phyloP scores from a whole-genome alignment of 345 rosid genomes.

The Syzygium aqueum region DNA sequence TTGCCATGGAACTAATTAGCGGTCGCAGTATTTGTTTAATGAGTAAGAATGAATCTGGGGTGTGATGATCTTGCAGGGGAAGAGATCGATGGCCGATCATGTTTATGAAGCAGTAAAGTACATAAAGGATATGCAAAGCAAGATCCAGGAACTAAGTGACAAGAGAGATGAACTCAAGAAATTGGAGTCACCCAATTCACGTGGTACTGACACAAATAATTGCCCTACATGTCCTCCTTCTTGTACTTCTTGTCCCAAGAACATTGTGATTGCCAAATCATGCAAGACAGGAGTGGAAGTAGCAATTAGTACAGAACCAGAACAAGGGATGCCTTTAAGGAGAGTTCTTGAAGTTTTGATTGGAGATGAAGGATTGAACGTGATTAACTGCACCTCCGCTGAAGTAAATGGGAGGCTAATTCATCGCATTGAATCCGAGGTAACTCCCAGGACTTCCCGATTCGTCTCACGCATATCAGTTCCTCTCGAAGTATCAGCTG shows the following conservation, averaged over 20 bases:
- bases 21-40: neutral
- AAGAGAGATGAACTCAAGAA: conserved; percentile 28
- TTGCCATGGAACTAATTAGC: neutral
- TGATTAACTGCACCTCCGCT: conserved; percentile 12
- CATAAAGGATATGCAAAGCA: conserved; percentile 15
- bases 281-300: conserved; percentile 20
- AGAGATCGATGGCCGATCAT: conserved; percentile 36
- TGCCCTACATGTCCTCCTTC: neutral
- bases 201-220: neutral
- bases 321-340: conserved; percentile 10
- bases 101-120: conserved; percentile 36
- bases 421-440: conserved; percentile 24
- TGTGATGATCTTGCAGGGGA: conserved; percentile 22
- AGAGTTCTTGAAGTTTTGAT: conserved; percentile 15
- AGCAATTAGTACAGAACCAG: conserved; percentile 1
- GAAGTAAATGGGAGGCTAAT: conserved; percentile 5
- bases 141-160: conserved; percentile 13
- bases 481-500: neutral
- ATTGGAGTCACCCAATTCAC: neutral
- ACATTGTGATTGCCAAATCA: conserved; percentile 7
- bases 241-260: neutral
- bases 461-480: neutral
- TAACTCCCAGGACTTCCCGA: neutral
- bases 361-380: conserved; percentile 19
- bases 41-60: neutral